These are phyloP conservation scores for Cryptococcus sp. DNA, from an alignment of 1,284 basidiomycete species.

Conservation along the genomic window DNA sequence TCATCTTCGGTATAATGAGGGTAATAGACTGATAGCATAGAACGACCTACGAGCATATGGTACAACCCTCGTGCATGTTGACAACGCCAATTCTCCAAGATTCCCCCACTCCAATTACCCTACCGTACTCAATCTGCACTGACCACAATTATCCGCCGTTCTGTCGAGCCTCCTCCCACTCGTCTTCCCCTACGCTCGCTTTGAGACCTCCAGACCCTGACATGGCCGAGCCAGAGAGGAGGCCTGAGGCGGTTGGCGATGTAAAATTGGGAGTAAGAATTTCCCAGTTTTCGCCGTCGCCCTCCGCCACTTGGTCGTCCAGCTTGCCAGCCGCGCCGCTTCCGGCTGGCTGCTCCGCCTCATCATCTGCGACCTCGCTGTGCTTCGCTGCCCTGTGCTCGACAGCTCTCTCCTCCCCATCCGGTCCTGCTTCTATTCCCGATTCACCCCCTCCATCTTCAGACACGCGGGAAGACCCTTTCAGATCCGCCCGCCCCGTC, in stretches of 20 bases:
- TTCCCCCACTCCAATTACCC: too few relatives aligned
- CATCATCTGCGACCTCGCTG: neutral
- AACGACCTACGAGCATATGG: too few relatives aligned
- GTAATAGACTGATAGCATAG: too few relatives aligned
- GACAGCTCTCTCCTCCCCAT: neutral
- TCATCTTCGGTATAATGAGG: too few relatives aligned
- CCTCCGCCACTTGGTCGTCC: neutral
- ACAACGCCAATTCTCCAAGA: too few relatives aligned
- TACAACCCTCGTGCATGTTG: too few relatives aligned
- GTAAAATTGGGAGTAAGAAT: neutral
- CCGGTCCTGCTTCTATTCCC: neutral
- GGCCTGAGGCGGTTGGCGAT: neutral
- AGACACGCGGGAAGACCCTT: neutral
- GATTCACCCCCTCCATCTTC: neutral
- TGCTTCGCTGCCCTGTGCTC: neutral
- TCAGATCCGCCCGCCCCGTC: constrained; percentile 11
- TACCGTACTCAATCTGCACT: too few relatives aligned
- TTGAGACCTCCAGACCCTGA: neutral
- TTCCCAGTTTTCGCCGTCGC: constrained; percentile 8
- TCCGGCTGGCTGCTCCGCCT: neutral
- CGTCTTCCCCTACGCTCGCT: neutral
- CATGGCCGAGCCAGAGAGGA: neutral
- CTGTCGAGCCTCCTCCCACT: constrained; percentile 6
- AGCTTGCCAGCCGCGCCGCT: neutral
- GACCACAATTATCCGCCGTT: neutral